Evolutionary conservation across 495 filamentous ascomycete genomes (phyloP).

Genomic region (Aspergillus steynii): DNA sequence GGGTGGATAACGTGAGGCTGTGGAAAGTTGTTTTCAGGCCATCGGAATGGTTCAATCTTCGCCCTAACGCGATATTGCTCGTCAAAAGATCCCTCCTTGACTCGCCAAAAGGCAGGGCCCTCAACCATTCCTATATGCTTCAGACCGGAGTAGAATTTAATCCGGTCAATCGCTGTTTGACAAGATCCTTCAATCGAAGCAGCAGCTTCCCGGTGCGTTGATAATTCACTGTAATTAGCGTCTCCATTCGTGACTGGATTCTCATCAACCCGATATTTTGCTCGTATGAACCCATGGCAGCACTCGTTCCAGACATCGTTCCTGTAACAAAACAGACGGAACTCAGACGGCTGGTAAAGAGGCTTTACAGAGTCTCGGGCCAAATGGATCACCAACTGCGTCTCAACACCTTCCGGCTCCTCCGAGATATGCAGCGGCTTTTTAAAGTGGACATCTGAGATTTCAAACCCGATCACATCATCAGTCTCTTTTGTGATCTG

Average conservation of each 20-base stretch:
- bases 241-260: background rate
- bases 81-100: background rate
- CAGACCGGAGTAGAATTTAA: background rate
- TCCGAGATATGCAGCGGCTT: constrained; percentile 30
- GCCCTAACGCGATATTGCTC: background rate
- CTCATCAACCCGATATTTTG: constrained; percentile 11
- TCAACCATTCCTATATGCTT: background rate
- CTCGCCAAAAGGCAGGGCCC: constrained; percentile 3
- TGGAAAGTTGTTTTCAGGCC: background rate
- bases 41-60: background rate
- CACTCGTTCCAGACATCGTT: constrained; percentile 11
- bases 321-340: constrained; percentile 16
- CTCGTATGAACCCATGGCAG: constrained; percentile 26
- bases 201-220: no score
- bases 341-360: constrained; percentile 8
- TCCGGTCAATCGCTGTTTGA: background rate
- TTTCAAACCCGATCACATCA: constrained; percentile 18
- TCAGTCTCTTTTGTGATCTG: constrained; percentile 16
- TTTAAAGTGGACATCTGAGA: constrained; percentile 31
- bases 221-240: no score
- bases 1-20: constrained; percentile 25
- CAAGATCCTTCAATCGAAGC: no score
- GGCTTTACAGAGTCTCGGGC: background rate
- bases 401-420: constrained; percentile 35
- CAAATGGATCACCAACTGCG: constrained; percentile 28